These are phyloP conservation scores for Rheum nobile DNA, from an alignment of 148 eudicot species.

Conservation along the genomic window DNA sequence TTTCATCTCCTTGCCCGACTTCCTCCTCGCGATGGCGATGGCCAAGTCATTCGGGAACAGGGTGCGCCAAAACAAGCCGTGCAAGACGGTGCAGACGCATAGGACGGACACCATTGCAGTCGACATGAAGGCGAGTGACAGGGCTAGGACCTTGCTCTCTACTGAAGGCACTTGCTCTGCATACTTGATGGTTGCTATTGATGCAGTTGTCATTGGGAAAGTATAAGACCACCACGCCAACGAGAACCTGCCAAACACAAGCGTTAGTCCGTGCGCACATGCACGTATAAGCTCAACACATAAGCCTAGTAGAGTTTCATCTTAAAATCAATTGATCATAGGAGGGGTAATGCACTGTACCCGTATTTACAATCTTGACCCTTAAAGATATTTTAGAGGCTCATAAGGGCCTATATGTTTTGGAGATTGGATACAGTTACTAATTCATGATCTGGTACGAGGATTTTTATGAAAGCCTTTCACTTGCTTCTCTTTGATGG, in stretches of 20 bases:
- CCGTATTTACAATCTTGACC: no score
- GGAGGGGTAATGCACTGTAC: no score
- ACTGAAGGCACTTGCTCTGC: constrained; percentile 61
- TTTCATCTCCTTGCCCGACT: constrained; percentile 34
- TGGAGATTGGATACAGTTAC: no score
- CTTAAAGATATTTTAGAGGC: no score
- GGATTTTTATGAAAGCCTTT: no score
- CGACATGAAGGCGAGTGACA: constrained; percentile 67
- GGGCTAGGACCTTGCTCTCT: constrained; percentile 52
- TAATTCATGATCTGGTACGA: no score
- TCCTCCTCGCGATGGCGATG: constrained; percentile 75
- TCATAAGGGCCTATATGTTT: no score
- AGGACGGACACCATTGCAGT: constrained; percentile 69
- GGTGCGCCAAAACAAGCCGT: constrained; percentile 74
- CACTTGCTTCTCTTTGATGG: no score
- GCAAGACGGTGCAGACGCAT: constrained; percentile 62
- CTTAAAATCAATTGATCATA: no score
- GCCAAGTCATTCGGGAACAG: constrained; percentile 92
- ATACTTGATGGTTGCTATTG: constrained; percentile 82
- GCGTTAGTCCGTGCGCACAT: no score
- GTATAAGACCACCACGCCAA: constrained; percentile 99
- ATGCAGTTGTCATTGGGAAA: constrained; percentile 92
- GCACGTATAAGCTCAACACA: no score
- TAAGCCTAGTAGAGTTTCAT: no score
- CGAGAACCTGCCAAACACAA: constrained; percentile 52